Evolutionary conservation across 2,329 filamentous ascomycete species (phyloP), one percentile per base, ranked within the genome.

Genomic region (Penicillium janthinellum): DNA sequence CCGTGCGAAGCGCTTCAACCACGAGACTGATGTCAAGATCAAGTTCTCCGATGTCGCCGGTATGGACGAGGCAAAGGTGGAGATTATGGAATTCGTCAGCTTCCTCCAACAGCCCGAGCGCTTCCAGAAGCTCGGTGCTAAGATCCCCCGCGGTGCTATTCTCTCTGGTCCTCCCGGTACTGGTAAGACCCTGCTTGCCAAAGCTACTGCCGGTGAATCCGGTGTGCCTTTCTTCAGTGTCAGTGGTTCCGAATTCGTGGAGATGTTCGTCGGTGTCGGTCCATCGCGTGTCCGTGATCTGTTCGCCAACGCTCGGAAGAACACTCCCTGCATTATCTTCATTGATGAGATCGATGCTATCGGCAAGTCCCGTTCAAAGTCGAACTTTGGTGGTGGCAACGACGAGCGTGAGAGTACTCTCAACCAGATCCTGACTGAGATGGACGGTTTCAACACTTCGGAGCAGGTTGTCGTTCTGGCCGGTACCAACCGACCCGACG

Each of bases 311-410:
- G 95, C 95, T 17, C 88, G 95, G 59, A 98, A 98, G 83, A 96
- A 91, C 78, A 91, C 95, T 0, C 95, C 95, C 3, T 99, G 95
- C 79, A 99, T 99, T 78, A 96, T 99, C 77, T 99, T 99, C 82
- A 98, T 99, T 67, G 95, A 99, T 74, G 95, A 99, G 78, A 99
- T 99, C 70, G 95, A 99, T 75, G 95, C 95, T 59, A 97, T 99
- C 70, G 95, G 95, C 69, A 92, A 93, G 74, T 90, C 94, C 57
- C 87, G 95, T 79, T 84, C 88, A 22, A 96, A 96, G 73, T 86
- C 89, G 38, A 90, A 89, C 65, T 91, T 91, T 59, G 90, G 90
- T 41, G 93, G 94, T 64, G 95, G 95, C 62, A 98, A 98, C 72
- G 95, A 99, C 73, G 95, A 99, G 80, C 90, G 95, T 62, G 95